Evolutionary conservation across 129 eudicot species (phyloP), one percentile per base, ranked within the genome.

Genomic region (Helianthus tuberosus): DNA sequence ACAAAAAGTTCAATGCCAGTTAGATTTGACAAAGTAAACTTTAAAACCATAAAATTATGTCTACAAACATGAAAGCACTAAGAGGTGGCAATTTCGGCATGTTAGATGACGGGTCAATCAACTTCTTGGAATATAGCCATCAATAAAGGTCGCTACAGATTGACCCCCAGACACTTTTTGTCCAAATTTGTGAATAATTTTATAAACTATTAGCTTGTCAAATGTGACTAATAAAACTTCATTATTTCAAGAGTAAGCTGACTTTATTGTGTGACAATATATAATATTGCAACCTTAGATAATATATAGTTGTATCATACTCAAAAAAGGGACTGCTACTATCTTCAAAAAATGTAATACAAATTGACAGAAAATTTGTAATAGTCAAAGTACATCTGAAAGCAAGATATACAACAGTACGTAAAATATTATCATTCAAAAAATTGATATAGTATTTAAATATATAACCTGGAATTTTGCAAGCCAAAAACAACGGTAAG

Each of bases 401-500:
- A 68, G 64, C 44, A 47, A 60, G 36, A 36, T 68, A 6, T 43
- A 49, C 29, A 11, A 36, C 17, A 44, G n/a, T 8, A 49, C 11
- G 32, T 27, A 27, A 27, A 27, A 27, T 27, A 27, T 20, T 20
- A 27, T 27, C 25, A 55, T 13, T 35, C 46, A 15, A 54, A 5
- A 70, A 51, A 27, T 6, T 70, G 4, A 64, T 20, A 20, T 20
- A 20, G 23, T 20, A 20, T 27, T 50, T 8, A 65, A 14, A 32
- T 27, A 29, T 67, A 84, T 66, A 69, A 93, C 98, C 97, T 85
- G 68, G 85, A 64, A 94, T 84, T 77, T 85, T 83, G 71, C 77
- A 78, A 68, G 98, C 96, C 86, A 94, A 69, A 78, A 88, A 94
- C 59, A 94, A 69, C 1, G 98, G 98, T 55, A 94, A 82, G 86